phyloP scores from a whole-genome alignment of 2,329 filamentous ascomycete species.

The Leptographium wingfieldii region DNA sequence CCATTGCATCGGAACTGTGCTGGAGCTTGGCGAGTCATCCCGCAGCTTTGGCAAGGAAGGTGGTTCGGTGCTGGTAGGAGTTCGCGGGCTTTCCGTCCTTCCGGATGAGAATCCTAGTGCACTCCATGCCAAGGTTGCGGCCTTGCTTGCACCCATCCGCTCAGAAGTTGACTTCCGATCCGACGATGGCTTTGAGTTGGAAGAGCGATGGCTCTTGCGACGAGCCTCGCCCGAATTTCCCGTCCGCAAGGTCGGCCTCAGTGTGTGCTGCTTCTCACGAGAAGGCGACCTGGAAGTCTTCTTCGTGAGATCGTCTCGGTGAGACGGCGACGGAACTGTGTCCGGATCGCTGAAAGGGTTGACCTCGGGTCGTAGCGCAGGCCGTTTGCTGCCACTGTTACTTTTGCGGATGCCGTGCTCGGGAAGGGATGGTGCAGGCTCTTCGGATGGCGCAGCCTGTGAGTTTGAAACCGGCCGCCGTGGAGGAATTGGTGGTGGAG shows the following conservation, averaged over 20 bases:
- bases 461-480: slow-evolving; percentile 41
- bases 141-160: slow-evolving; percentile 45
- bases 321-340: neutral
- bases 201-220: slow-evolving; percentile 25
- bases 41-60: slow-evolving; percentile 4
- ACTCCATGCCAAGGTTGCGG: slow-evolving; percentile 51
- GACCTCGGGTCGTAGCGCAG: neutral
- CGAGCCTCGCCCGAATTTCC: slow-evolving; percentile 31
- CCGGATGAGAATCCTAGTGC: slow-evolving; percentile 24
- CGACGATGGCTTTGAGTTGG: slow-evolving; percentile 23
- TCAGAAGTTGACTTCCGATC: slow-evolving; percentile 25
- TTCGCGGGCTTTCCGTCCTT: slow-evolving; percentile 5
- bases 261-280: slow-evolving; percentile 43
- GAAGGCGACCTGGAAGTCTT: slow-evolving; percentile 32
- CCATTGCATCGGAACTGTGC: slow-evolving; percentile 31
- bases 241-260: slow-evolving; percentile 48
- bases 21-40: slow-evolving; percentile 15
- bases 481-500: slow-evolving; percentile 21
- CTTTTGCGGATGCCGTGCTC: slow-evolving; percentile 3
- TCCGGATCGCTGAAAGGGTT: neutral
- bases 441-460: slow-evolving; percentile 37
- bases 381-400: neutral
- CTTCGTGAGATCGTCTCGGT: slow-evolving; percentile 3
- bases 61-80: neutral
- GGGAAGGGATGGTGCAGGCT: slow-evolving; percentile 24